Evolutionary conservation across 352 stramenopile species (phyloP).

Genomic region (Bremia lactucae): DNA sequence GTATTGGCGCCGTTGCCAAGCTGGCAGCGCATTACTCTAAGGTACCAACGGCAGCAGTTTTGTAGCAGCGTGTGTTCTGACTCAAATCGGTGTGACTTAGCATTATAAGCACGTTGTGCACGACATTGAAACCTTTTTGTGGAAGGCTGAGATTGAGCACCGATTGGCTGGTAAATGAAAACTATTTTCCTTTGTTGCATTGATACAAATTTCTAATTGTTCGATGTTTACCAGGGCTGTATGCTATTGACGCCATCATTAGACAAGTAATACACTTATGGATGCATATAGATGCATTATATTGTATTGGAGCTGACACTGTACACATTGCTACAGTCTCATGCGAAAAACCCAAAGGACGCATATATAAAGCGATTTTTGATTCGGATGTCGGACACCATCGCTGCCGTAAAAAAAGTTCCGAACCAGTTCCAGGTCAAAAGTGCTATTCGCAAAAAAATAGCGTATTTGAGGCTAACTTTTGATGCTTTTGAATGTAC

Average conservation of each 20-base stretch:
- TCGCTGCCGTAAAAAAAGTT: slow-evolving; percentile 60
- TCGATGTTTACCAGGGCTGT: slow-evolving; percentile 35
- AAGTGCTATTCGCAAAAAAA: too few relatives aligned
- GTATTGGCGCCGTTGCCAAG: slow-evolving; percentile 58
- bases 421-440: slow-evolving; percentile 46
- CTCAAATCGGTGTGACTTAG: slow-evolving; percentile 25
- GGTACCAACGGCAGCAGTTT: slow-evolving; percentile 17
- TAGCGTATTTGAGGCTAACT: slow-evolving; percentile 7
- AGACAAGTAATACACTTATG: slow-evolving; percentile 32
- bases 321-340: slow-evolving; percentile 25
- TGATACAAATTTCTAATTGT: not conserved
- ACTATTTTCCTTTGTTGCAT: slow-evolving; percentile 3
- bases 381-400: slow-evolving; percentile 64
- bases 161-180: slow-evolving; percentile 56
- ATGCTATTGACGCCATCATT: slow-evolving; percentile 79
- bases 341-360: slow-evolving; percentile 58
- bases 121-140: slow-evolving; percentile 76
- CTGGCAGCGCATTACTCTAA: slow-evolving; percentile 63
- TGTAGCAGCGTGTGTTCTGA: slow-evolving; percentile 1
- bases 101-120: slow-evolving; percentile 84
- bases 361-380: slow-evolving; percentile 69
- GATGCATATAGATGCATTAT: not conserved
- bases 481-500: not conserved
- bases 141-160: slow-evolving; percentile 75
- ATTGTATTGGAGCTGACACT: not conserved